Conservation (phyloP, 139 green algal species). For the Chlorella sp. region DNA sequence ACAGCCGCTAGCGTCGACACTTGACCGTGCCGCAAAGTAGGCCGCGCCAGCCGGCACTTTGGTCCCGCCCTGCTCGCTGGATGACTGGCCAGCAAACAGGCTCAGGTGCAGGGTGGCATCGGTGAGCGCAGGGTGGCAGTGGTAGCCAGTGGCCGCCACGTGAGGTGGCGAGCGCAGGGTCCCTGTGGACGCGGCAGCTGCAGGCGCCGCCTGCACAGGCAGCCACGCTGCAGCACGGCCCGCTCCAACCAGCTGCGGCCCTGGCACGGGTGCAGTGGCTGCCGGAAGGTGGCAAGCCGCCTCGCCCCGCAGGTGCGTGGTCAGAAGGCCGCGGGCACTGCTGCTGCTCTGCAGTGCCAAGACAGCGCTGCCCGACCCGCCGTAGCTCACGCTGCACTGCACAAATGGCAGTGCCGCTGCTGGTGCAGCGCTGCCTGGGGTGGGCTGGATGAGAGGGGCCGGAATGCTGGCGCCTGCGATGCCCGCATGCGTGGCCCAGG, state of each 20-base stretch:
- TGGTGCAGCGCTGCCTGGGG: background rate
- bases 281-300: no score
- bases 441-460: slow-evolving; percentile 8
- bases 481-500: background rate
- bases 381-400: background rate
- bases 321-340: background rate
- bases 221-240: no score
- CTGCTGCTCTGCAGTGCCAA: slow-evolving; percentile 3
- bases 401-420: background rate
- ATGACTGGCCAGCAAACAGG: background rate
- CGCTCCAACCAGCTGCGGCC: background rate
- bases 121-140: slow-evolving; percentile 4
- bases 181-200: background rate
- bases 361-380: no score
- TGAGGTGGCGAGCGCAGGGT: background rate
- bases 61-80: background rate
- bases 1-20: no score
- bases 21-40: no score
- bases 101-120: slow-evolving; percentile 14
- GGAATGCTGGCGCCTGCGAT: slow-evolving; percentile 6
- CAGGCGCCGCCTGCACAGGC: background rate
- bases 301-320: background rate
- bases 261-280: background rate
- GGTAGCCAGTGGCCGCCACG: background rate
- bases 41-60: slow-evolving; percentile 9